A percentile compares a stretch with the other conserved stretches of the same genome.
phyloP scores from a whole-genome alignment of 106 monocot genomes.

The Acorus gramineus region DNA sequence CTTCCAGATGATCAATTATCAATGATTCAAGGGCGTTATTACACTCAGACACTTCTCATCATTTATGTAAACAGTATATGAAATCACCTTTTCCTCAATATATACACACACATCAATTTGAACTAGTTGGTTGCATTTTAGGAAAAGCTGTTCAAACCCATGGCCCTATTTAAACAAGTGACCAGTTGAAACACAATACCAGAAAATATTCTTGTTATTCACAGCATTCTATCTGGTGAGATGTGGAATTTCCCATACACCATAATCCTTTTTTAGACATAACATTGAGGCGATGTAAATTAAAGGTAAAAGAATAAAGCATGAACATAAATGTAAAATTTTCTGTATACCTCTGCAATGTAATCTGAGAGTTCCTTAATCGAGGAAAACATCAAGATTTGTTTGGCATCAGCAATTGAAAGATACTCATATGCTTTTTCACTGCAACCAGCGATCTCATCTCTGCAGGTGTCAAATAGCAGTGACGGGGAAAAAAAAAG shows the following conservation, averaged over 20 bases:
- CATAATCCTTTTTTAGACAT: neutral
- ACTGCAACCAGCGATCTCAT: conserved; percentile 95
- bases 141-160: neutral
- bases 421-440: conserved; percentile 94
- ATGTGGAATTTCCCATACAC: too few species aligned
- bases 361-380: conserved; percentile 72
- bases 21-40: too few species aligned
- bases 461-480: conserved; percentile 34
- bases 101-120: too few species aligned
- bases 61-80: neutral
- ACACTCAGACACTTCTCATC: neutral
- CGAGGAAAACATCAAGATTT: conserved; percentile 77
- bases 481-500: neutral
- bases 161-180: too few species aligned
- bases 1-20: too few species aligned
- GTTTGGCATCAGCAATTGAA: conserved; percentile 61
- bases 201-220: too few species aligned
- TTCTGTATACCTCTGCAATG: conserved; percentile 43
- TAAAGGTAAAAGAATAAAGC: neutral
- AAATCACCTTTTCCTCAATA: neutral
- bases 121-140: neutral
- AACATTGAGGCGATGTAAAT: neutral
- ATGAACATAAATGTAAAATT: too few species aligned
- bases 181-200: too few species aligned
- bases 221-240: too few species aligned